Percentiles rank a stretch among this genome's conserved stretches.
phyloP scores from a whole-genome alignment of 306 rosid genomes.

The Pterocarpus santalinus region DNA sequence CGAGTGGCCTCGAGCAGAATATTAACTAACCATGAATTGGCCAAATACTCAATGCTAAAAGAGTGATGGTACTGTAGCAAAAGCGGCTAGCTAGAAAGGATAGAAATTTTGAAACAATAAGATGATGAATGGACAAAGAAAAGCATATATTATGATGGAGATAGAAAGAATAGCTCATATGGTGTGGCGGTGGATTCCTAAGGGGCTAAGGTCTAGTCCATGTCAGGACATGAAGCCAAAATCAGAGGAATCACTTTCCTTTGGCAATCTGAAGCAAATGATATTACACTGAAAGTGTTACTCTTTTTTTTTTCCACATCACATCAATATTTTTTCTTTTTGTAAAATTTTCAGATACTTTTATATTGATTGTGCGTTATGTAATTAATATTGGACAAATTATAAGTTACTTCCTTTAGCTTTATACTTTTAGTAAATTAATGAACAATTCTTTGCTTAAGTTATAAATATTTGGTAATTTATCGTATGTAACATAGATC shows the following conservation, averaged over 20 bases:
- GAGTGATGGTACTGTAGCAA: constrained; percentile 43
- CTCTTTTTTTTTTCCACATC: too few species aligned
- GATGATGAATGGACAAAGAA: background rate
- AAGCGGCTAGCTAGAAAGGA: constrained; percentile 16
- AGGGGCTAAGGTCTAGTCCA: background rate
- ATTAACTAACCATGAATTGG: background rate
- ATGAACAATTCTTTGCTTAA: too few species aligned
- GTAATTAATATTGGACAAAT: too few species aligned
- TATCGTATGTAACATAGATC: too few species aligned
- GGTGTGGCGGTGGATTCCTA: background rate
- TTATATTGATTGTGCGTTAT: too few species aligned
- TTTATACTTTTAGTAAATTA: too few species aligned
- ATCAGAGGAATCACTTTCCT: background rate
- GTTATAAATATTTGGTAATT: too few species aligned
- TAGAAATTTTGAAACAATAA: background rate
- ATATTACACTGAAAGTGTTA: too few species aligned
- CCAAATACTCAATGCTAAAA: constrained; percentile 16
- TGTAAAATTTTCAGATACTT: too few species aligned
- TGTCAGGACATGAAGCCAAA: background rate
- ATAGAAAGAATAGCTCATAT: background rate
- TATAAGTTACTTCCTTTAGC: too few species aligned
- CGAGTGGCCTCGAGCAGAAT: background rate
- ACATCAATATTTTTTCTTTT: too few species aligned
- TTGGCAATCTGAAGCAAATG: background rate
- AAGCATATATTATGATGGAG: background rate